These are phyloP conservation scores for Avena sativa DNA, from an alignment of 176 grass and related monocot genomes.

Conservation along the genomic window DNA sequence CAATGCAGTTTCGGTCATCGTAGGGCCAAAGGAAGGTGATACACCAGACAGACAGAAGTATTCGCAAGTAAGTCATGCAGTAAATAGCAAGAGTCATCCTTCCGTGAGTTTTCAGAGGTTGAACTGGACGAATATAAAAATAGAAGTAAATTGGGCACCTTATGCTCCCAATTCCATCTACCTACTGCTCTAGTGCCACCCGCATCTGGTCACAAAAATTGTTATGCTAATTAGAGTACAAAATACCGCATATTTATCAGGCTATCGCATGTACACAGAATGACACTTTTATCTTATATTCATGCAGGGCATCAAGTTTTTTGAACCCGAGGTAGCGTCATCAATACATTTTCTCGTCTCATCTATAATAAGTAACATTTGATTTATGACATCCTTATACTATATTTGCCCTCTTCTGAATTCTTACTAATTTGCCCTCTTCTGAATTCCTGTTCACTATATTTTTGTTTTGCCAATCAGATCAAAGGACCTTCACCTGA, in stretches of 20 bases:
- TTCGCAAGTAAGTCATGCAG: constrained; percentile 69
- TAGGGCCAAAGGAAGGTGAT: constrained; percentile 98
- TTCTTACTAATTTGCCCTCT: constrained; percentile 1
- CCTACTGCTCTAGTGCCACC: neutral
- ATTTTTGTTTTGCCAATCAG: constrained; percentile 55
- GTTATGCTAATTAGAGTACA: constrained; percentile 1
- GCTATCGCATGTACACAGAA: neutral
- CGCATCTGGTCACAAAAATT: neutral
- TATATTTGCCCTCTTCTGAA: constrained; percentile 15
- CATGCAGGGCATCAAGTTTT: constrained; percentile 97
- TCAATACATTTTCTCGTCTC: constrained; percentile 36
- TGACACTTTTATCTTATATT: constrained; percentile 42
- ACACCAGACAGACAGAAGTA: constrained; percentile 96
- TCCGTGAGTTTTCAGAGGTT: neutral
- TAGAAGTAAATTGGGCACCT: neutral
- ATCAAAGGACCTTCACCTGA: constrained; percentile 96
- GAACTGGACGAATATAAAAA: neutral
- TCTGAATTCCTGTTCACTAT: constrained; percentile 31
- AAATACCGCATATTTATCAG: constrained; percentile 18
- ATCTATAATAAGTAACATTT: constrained; percentile 41
- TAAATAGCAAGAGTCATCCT: constrained; percentile 11
- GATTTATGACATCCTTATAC: constrained; percentile 39
- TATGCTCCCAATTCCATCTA: neutral
- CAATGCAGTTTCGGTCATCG: constrained; percentile 88
- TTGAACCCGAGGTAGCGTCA: constrained; percentile 86